Conservation (phyloP, 2,329 filamentous ascomycete genomes). For the Phyllosticta citribraziliensis region DNA sequence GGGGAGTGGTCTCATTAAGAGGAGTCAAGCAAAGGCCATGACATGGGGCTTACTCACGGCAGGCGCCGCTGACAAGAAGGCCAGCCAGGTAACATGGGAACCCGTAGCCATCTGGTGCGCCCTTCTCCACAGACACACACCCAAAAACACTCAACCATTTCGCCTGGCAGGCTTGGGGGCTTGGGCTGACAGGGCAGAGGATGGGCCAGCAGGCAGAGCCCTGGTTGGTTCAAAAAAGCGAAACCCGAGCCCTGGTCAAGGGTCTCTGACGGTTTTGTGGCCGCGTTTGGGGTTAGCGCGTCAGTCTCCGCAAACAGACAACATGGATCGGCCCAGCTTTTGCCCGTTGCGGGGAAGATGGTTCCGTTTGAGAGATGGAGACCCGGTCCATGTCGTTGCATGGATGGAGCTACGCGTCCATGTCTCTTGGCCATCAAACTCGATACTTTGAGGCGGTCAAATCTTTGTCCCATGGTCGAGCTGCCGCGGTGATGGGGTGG, state of each 20-base stretch:
- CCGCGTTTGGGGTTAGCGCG: not conserved
- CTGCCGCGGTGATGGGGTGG: not conserved
- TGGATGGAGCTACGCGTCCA: not conserved
- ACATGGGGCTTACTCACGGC: slow-evolving; percentile 4
- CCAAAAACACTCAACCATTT: not conserved
- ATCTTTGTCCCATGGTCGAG: not conserved
- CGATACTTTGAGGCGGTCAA: not conserved
- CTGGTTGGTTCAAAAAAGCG: not conserved
- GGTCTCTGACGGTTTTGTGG: not conserved
- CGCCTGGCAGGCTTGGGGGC: not conserved
- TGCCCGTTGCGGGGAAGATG: not conserved
- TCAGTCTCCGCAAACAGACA: not conserved
- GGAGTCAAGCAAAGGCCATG: slow-evolving; percentile 3
- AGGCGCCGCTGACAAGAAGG: slow-evolving; percentile 8
- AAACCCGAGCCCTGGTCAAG: not conserved
- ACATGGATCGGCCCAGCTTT: not conserved
- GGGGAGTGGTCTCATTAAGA: slow-evolving; percentile 7
- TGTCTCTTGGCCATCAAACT: not conserved
- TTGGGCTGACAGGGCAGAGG: not conserved
- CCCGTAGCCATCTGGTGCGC: not conserved
- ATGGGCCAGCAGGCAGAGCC: not conserved
- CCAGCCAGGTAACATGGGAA: not conserved
- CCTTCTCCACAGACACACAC: not conserved
- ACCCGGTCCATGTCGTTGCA: not conserved
- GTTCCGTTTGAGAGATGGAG: not conserved